Base-by-base conservation (phyloP, 2,329 filamentous ascomycete genomes). In the Pestalotiopsis sp. region DNA sequence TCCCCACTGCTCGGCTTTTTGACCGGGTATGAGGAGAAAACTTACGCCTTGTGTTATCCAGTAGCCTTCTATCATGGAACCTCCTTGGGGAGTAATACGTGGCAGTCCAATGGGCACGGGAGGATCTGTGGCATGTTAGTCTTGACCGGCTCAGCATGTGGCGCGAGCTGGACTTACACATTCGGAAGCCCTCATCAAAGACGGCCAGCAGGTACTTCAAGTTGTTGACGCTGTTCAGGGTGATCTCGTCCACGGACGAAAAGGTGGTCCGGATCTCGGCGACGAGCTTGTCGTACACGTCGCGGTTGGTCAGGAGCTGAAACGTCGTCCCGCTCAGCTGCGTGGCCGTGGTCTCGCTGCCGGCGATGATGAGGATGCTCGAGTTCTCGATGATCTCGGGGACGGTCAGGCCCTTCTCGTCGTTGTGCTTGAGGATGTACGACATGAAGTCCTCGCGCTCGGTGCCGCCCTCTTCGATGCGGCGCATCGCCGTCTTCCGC, bases 291-390 rank as follows among this genome's bases (percentile, higher is more conserved):
- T 75, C 59, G 6, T 80, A 70, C 13, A 71, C 72, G 0, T 77
- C 69, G 0, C 78, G 75, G 17, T 76, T 66, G 14, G 59, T 70
- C 27, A 83, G 72, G 0, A 87, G 75, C 0, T 82, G 75, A 66
- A 79, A 85, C 0, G 82, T 83, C 0, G 77, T 73, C 1, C 83
- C 84, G 0, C 77, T 74, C 3, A 86, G 73, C 2, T 80, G 73
- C 0, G 83, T 83, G 0, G 83, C 83, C 0, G 83, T 65, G 20
- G 62, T 65, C n/a, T 65, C 62, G 14, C 62, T 65, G 45, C 62
- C 62, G 11, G 62, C 62, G 27, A 65, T 23, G 45, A 65, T 65
- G 11, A 65, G 31, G 17, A 65, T 27, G n/a, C 41, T 49, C 23
- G 62, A 36, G 62, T 49, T 56, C 6, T n/a, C 45, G 14, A 52